Conservation (phyloP, 768 basidiomycete genomes). For the Suillus occidentalis region DNA sequence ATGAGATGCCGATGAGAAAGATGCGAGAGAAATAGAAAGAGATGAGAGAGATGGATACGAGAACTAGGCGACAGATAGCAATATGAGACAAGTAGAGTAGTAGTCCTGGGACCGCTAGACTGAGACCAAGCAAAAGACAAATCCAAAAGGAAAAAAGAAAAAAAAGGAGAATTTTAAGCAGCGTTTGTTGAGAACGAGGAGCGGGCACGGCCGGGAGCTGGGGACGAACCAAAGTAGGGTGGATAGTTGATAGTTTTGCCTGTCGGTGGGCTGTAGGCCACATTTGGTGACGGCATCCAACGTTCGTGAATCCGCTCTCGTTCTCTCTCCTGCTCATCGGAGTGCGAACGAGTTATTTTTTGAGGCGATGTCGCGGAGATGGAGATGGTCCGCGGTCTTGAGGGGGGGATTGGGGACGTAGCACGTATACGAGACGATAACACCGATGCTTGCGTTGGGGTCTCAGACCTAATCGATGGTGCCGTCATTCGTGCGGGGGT, state of each 20-base stretch:
- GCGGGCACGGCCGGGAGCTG: slow-evolving; percentile 23
- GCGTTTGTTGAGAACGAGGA: slow-evolving; percentile 35
- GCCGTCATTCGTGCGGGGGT: slow-evolving; percentile 32
- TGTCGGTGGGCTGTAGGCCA: slow-evolving; percentile 37
- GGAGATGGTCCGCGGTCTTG: slow-evolving; percentile 52
- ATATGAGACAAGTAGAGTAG: slow-evolving; percentile 36
- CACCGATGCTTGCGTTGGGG: slow-evolving; percentile 22
- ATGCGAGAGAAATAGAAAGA: slow-evolving; percentile 12
- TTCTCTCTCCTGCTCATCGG: slow-evolving; percentile 58
- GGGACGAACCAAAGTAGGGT: slow-evolving; percentile 20
- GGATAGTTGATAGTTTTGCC: slow-evolving; percentile 31
- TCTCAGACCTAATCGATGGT: slow-evolving; percentile 24
- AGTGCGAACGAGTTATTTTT: slow-evolving; percentile 59
- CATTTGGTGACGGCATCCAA: slow-evolving; percentile 56
- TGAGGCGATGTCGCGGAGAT: slow-evolving; percentile 48
- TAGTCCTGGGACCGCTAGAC: slow-evolving; percentile 28
- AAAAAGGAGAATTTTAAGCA: slow-evolving; percentile 23
- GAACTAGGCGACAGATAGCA: slow-evolving; percentile 32
- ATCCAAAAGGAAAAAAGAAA: slow-evolving; percentile 8
- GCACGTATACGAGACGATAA: slow-evolving; percentile 29
- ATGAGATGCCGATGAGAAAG: slow-evolving; percentile 11
- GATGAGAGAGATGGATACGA: slow-evolving; percentile 17
- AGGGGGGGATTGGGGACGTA: slow-evolving; percentile 34
- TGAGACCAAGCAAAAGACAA: slow-evolving; percentile 23
- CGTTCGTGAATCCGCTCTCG: slow-evolving; percentile 55